These are phyloP conservation scores for Rhizophagus prolifer DNA, from an alignment of 192 early-diverging fungal genomes.

Conservation along the genomic window DNA sequence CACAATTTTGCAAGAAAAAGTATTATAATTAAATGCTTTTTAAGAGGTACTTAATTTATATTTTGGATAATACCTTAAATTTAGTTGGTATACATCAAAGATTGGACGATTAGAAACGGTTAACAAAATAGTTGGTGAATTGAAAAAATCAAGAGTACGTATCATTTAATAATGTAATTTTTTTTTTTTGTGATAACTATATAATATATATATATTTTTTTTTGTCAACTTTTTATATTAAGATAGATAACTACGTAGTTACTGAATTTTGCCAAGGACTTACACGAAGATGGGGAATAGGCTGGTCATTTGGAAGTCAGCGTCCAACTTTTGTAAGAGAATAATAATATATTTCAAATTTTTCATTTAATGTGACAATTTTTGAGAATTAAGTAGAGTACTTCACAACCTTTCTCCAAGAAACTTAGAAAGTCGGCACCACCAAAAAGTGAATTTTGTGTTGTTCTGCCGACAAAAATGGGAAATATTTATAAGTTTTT, in stretches of 20 bases:
- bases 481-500: neutral
- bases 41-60: no score
- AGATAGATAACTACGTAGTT: conserved; percentile 54
- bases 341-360: no score
- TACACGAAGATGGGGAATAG: conserved; percentile 56
- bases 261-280: conserved; percentile 57
- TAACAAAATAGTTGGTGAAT: conserved; percentile 36
- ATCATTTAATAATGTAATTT: no score
- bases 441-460: conserved; percentile 31
- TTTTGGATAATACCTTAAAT: neutral
- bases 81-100: conserved; percentile 80
- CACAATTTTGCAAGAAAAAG: no score
- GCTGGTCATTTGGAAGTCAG: conserved; percentile 53
- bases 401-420: conserved; percentile 15
- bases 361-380: neutral
- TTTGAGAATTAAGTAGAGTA: conserved; percentile 15
- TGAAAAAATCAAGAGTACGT: conserved; percentile 46
- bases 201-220: no score
- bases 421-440: conserved; percentile 22
- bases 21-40: no score
- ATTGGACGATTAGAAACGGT: conserved; percentile 65
- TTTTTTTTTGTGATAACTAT: no score
- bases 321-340: conserved; percentile 36
- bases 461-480: neutral
- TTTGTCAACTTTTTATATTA: neutral